Conservation (phyloP, 2,329 filamentous ascomycete species). For the Pseudogymnoascus sp. region DNA sequence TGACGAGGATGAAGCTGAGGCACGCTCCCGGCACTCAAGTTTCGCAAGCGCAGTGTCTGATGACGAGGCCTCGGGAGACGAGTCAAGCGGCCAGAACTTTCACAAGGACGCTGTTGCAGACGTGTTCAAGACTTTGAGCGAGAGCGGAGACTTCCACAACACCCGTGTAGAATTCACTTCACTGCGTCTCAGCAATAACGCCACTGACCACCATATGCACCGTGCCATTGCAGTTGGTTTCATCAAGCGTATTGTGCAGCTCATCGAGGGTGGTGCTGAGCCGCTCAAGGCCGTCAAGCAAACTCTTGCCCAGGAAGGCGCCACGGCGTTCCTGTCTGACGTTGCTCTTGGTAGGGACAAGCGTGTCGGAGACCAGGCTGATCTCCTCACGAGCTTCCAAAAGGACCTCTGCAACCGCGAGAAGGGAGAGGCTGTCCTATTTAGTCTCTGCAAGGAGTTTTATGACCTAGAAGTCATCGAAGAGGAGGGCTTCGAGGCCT, state of each 20-base stretch:
- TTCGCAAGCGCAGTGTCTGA: constrained; percentile 68
- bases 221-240: constrained; percentile 80
- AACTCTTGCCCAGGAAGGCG: constrained; percentile 49
- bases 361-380: constrained; percentile 66
- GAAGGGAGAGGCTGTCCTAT: constrained; percentile 60
- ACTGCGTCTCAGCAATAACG: constrained; percentile 83
- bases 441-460: constrained; percentile 74
- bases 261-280: constrained; percentile 51
- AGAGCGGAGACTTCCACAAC: constrained; percentile 69
- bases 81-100: constrained; percentile 53
- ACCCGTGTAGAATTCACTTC: constrained; percentile 87
- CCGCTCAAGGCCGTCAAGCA: constrained; percentile 57
- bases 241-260: constrained; percentile 69
- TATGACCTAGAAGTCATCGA: constrained; percentile 80
- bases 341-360: constrained; percentile 58
- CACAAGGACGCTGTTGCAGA: constrained; percentile 80
- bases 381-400: constrained; percentile 77
- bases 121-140: constrained; percentile 77
- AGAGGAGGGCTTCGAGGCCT: constrained; percentile 78
- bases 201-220: constrained; percentile 81
- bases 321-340: constrained; percentile 49
- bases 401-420: constrained; percentile 62
- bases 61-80: constrained; percentile 38
- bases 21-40: constrained; percentile 57
- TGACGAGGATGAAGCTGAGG: constrained; percentile 21